Evolutionary conservation across 176 grass and related monocot genomes (phyloP).

Genomic region (Phoenix roebelenii): DNA sequence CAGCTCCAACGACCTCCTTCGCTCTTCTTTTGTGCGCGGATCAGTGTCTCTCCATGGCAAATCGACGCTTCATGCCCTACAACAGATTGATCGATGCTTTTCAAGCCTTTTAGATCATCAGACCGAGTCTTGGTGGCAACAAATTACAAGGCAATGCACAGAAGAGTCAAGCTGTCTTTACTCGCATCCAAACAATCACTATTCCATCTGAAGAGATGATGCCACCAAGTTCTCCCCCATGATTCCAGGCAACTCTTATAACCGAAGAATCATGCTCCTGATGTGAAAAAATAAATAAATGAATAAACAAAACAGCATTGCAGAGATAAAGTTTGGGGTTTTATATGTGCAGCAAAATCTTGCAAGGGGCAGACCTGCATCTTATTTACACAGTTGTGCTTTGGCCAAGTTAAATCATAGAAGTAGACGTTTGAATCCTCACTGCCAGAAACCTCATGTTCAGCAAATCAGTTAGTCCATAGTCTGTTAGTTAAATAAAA

Average conservation of each 20-base stretch:
- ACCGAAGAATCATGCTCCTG: slow-evolving; percentile 77
- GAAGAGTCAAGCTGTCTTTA: slow-evolving; percentile 13
- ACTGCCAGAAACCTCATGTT: slow-evolving; percentile 68
- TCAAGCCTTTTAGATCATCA: too few species aligned
- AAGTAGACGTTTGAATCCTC: slow-evolving; percentile 97
- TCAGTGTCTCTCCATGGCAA: too few species aligned
- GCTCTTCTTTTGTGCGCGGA: too few species aligned
- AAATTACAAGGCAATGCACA: too few species aligned
- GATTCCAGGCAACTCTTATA: slow-evolving; percentile 88
- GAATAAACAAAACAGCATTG: not conserved
- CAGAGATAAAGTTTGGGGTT: not conserved
- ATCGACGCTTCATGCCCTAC: too few species aligned
- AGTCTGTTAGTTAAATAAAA: not conserved
- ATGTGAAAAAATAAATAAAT: not conserved
- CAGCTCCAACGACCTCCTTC: too few species aligned
- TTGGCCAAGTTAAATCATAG: slow-evolving; percentile 94
- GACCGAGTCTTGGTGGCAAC: too few species aligned
- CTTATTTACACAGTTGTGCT: slow-evolving; percentile 85
- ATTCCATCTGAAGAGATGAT: slow-evolving; percentile 81
- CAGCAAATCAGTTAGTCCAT: slow-evolving; percentile 27
- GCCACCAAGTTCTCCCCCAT: slow-evolving; percentile 87
- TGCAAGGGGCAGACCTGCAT: slow-evolving; percentile 43
- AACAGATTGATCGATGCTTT: too few species aligned
- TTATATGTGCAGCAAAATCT: not conserved
- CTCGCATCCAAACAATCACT: slow-evolving; percentile 95